A percentile compares a stretch with the other conserved stretches of the same genome.
Evolutionary conservation across 179 eudicot species (phyloP).

Genomic region (Amaranthus tricolor): DNA sequence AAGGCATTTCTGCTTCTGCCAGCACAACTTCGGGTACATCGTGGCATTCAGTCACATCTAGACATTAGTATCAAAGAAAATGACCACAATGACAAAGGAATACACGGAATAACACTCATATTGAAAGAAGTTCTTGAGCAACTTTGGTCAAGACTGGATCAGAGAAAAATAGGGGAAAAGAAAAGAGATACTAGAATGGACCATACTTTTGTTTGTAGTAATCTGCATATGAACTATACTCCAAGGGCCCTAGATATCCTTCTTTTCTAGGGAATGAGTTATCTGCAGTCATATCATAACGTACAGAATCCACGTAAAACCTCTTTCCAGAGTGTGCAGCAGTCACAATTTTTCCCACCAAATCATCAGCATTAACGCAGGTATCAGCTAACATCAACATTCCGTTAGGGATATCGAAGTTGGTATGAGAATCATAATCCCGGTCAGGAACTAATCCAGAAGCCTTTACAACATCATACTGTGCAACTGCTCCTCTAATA

Average conservation of each 20-base stretch:
- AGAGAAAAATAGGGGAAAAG: constrained; percentile 1
- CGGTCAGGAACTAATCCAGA: constrained; percentile 81
- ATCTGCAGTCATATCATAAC: constrained; percentile 93
- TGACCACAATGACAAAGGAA: not conserved
- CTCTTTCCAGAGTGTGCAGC: constrained; percentile 99
- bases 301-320: constrained; percentile 88
- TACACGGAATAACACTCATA: not conserved
- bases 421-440: constrained; percentile 22
- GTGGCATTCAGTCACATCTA: constrained; percentile 31
- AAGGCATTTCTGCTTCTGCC: constrained; percentile 31
- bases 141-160: not conserved
- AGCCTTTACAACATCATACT: constrained; percentile 88
- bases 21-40: constrained; percentile 40
- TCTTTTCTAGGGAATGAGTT: constrained; percentile 98
- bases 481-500: constrained; percentile 95
- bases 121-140: not conserved
- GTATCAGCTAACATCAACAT: constrained; percentile 85
- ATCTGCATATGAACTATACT: constrained; percentile 94
- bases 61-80: constrained; percentile 19
- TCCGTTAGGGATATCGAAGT: constrained; percentile 40
- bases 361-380: constrained; percentile 51
- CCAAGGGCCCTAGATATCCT: constrained; percentile 97
- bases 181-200: not conserved
- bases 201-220: constrained; percentile 91
- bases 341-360: constrained; percentile 87